Base-by-base conservation (phyloP, 169 alveolate genomes). In the Plasmodium inui region DNA sequence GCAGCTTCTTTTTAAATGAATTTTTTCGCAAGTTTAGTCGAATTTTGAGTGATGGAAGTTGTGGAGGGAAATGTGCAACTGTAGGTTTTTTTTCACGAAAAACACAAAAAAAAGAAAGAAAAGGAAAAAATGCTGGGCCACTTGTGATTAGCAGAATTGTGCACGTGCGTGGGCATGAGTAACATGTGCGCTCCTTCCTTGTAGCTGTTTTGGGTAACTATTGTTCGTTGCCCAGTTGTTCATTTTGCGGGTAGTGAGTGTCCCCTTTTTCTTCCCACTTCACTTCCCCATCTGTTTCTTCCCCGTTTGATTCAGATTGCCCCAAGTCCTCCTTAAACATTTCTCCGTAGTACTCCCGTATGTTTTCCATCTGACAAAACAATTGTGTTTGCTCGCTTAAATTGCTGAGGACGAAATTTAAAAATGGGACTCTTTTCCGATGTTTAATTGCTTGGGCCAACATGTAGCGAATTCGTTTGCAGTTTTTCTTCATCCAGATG, bases 311-410 rank as follows among this genome's bases (percentile, higher is more conserved):
- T 39, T 57, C 90, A 10, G 7, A 22, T 14, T 72, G 72, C 71
- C 71, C 57, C 26, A 72, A n/a, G 0, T 89, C 94, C n/a, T 89
- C 94, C 83, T 89, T 89, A 89, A 89, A 89, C 82, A 89, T 46
- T 7, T 89, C 94, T 17, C 67, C 86, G 82, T 89, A 89, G 34
- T 79, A 79, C 73, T 89, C 94, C 44, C 83, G 72, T 61, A 89
- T 89, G 53, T 89, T 89, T 89, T 89, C 94, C 46, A 89, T 89
- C 53, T 89, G 90, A 71, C 94, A 89, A 44, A 89, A 55, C 76
- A 89, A 73, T 61, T 79, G 90, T 6, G 94, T 89, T 57, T 89
- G 94, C 50, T 89, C 94, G 71, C 94, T 89, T 79, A 89, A 32
- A 70, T 73, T 89, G 50, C 94, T 79, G 80, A 72, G 82, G 50